Base-by-base conservation (phyloP, 306 rosid species). In the Pachyrhizus erosus region DNA sequence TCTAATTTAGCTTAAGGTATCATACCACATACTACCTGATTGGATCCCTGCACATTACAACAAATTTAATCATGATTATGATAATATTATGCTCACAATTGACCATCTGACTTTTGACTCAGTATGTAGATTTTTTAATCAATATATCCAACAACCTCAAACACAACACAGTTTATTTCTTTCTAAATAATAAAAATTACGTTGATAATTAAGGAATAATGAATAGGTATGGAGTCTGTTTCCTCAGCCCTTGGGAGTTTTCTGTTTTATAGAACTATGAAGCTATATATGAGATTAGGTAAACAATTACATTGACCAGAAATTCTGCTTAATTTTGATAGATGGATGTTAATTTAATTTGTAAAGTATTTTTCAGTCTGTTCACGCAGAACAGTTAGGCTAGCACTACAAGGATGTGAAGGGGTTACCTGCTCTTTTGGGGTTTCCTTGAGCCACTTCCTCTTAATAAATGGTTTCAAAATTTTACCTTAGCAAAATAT, bases 391-490 rank as follows among this genome's bases (percentile, higher is more conserved):
- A 82, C 77, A 78, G 90, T 82, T 64, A 33, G 51, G 62, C 8
- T 67, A 31, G 42, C 70, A 24, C 62, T 76, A 64, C 75, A 72
- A 73, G 76, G 5, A 9, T 20, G 78, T 69, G 39, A 67, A 84
- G 69, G 86, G 88, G 78, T 78, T 87, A 71, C 84, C 78, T 78
- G 82, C 75, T 82, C 84, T 74, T 84, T 87, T 60, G 82, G 39
- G 76, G 70, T 84, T 34, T 75, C 62, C 64, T 78, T 78, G 80
- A 87, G 88, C 78, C 86, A 82, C 64, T 84, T 73, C 43, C 33
- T 84, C 67, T 72, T 77, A 52, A 66, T 75, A 26, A 11, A 27
- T 40, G 23, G 4, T 39, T 65, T 81, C 85, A 80, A 76, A 27
- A 65, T 49, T 71, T 71, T 24, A 58, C 62, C 37, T 40, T 34